Conservation (phyloP, 2,329 filamentous ascomycete species). For the Trematosphaeria pertusa region DNA sequence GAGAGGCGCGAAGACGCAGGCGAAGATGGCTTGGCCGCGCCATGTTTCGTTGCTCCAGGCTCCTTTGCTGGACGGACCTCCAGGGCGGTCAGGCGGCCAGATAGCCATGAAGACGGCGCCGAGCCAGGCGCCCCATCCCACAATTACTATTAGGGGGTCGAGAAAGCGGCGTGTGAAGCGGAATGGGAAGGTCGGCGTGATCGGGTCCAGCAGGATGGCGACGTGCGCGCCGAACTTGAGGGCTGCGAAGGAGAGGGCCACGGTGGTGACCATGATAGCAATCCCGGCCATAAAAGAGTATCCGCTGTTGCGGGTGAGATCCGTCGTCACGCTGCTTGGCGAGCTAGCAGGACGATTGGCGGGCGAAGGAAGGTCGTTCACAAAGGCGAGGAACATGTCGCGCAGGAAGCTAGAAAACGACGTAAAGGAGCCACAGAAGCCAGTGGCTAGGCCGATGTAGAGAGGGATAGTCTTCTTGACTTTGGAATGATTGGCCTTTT, state of each 20-base stretch:
- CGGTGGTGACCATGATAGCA: constrained; percentile 75
- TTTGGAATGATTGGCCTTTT: constrained; percentile 52
- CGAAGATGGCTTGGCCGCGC: constrained; percentile 78
- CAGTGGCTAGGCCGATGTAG: constrained; percentile 85
- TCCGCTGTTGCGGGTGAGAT: constrained; percentile 68
- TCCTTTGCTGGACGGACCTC: constrained; percentile 19
- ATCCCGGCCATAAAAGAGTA: constrained; percentile 84
- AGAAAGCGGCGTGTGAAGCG: constrained; percentile 64
- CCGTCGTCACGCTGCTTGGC: constrained; percentile 35
- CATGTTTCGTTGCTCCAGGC: constrained; percentile 63
- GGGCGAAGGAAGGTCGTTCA: constrained; percentile 72
- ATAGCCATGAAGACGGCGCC: constrained; percentile 75
- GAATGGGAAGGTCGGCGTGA: constrained; percentile 68
- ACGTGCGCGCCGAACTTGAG: constrained; percentile 78
- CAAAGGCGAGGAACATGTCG: constrained; percentile 79
- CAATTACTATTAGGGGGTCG: constrained; percentile 67
- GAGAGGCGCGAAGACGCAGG: constrained; percentile 80
- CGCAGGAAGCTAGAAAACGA: constrained; percentile 87
- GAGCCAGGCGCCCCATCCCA: constrained; percentile 79
- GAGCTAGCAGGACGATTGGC: constrained; percentile 48
- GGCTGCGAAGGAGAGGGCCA: constrained; percentile 73
- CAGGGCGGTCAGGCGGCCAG: constrained; percentile 68
- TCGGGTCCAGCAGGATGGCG: constrained; percentile 66
- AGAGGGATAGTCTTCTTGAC: constrained; percentile 86
- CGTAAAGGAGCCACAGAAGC: constrained; percentile 88